Conservation (phyloP, 2,329 filamentous ascomycete species). For the Chrysoporthe deuterocubensis region DNA sequence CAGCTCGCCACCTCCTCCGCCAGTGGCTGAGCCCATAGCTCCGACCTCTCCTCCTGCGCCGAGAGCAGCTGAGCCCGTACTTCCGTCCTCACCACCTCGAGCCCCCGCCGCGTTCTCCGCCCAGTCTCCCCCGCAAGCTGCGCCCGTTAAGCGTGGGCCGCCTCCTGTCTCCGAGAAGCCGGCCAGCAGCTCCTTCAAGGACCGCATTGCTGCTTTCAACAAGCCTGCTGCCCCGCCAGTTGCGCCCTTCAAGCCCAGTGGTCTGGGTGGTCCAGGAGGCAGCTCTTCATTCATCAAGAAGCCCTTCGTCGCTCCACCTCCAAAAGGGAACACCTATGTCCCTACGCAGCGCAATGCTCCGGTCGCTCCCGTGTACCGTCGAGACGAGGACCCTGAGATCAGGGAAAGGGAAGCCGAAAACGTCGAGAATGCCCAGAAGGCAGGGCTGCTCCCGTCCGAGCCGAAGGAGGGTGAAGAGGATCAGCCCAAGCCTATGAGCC, state of each 20-base stretch:
- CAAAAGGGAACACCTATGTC: slow-evolving; percentile 88
- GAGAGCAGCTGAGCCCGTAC: slow-evolving; percentile 43
- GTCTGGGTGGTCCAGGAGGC: slow-evolving; percentile 53
- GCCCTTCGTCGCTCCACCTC: slow-evolving; percentile 92
- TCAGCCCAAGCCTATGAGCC: slow-evolving; percentile 85
- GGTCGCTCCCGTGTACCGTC: slow-evolving; percentile 75
- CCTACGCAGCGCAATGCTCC: slow-evolving; percentile 74
- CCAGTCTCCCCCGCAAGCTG: slow-evolving; percentile 41
- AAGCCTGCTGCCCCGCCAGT: slow-evolving; percentile 83
- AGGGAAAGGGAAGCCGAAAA: slow-evolving; percentile 68
- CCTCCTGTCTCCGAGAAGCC: slow-evolving; percentile 78
- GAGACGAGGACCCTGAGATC: slow-evolving; percentile 83
- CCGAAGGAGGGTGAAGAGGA: slow-evolving; percentile 68
- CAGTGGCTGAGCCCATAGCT: slow-evolving; percentile 36
- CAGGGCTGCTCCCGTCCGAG: slow-evolving; percentile 58
- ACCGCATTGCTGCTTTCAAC: slow-evolving; percentile 97
- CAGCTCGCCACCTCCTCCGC: slow-evolving; percentile 36
- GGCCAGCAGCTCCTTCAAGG: slow-evolving; percentile 78
- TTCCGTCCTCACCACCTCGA: slow-evolving; percentile 42
- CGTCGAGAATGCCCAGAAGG: slow-evolving; percentile 68
- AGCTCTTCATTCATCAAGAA: slow-evolving; percentile 85
- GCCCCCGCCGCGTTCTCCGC: slow-evolving; percentile 16
- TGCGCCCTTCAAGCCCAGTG: slow-evolving; percentile 84
- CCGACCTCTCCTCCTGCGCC: slow-evolving; percentile 41
- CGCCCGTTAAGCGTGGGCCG: slow-evolving; percentile 53